Evolutionary conservation across 2,329 filamentous ascomycete genomes (phyloP).

Genomic region (Epichloe glyceriae): DNA sequence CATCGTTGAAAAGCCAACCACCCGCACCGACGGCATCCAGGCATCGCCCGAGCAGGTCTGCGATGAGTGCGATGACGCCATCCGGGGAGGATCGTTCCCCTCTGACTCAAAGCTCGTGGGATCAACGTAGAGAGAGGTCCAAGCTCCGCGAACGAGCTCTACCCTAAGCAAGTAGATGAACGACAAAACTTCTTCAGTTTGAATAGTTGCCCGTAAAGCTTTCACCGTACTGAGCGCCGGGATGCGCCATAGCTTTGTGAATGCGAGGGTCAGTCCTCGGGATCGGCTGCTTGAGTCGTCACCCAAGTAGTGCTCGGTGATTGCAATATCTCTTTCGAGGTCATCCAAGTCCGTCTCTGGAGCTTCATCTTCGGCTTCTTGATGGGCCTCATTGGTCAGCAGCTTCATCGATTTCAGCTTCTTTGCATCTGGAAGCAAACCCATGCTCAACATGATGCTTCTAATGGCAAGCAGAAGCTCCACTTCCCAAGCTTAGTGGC

Average conservation of each 20-base stretch:
- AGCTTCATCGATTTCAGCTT: conserved; percentile 20
- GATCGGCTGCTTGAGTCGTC: conserved; percentile 50
- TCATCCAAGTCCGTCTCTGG: conserved; percentile 44
- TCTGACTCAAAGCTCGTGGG: conserved; percentile 32
- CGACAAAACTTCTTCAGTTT: conserved; percentile 54
- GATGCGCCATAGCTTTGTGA: conserved; percentile 56
- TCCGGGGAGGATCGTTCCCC: conserved; percentile 41
- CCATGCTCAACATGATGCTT: conserved; percentile 55
- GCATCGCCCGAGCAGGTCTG: conserved; percentile 57
- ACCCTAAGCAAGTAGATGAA: conserved; percentile 61
- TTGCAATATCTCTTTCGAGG: conserved; percentile 51
- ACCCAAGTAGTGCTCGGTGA: conserved; percentile 54
- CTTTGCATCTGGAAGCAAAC: conserved; percentile 35
- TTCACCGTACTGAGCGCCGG: conserved; percentile 46
- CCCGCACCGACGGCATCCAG: conserved; percentile 63
- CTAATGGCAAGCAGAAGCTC: conserved; percentile 57
- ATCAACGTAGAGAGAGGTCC: conserved; percentile 62
- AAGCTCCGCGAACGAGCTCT: conserved; percentile 61
- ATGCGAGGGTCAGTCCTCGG: conserved; percentile 51
- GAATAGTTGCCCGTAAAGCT: conserved; percentile 49
- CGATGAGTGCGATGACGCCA: conserved; percentile 56
- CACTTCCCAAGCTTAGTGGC: conserved; percentile 50
- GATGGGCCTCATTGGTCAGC: conserved; percentile 14
- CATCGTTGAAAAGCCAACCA: conserved; percentile 58
- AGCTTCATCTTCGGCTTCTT: conserved; percentile 17